Base-by-base conservation (phyloP, 179 eudicot species). In the Heliamphora ciliata region DNA sequence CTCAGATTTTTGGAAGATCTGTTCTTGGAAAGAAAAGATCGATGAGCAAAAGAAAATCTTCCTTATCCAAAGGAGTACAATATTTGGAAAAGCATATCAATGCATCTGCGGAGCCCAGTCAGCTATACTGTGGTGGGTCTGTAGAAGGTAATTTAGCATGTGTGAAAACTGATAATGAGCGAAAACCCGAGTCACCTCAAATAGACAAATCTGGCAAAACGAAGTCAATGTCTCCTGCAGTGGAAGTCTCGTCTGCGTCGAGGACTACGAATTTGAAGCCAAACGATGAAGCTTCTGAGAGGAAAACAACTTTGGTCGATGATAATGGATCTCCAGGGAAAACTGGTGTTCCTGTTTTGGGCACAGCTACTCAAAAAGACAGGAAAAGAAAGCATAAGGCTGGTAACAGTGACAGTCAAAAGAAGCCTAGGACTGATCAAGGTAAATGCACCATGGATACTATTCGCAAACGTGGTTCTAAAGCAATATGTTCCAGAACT, bases 1-100 rank as follows among this genome's bases (percentile, higher is more conserved):
- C 93, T 52, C 86, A 80, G 81, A 81, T 88, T 74, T 82, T 86
- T 63, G 91, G 89, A 76, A 83, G 88, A 81, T 85, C 93, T 48
- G 66, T 87, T 83, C 83, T 72, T 80, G 91, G 93, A 59, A 92
- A 91, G 87, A 92, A 91, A 83, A 88, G 93, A 81, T 88, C 95
- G 46, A 90, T 89, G 61, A 86, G 82, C 80, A 93, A 93, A 86
- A 86, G 89, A 79, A 94, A 87, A 81, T 84, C 89, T 60, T 83
- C 85, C 80, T 87, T 77, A 65, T 66, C 82, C 58, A 85, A 76
- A 18, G 79, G 63, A 46, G 56, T 69, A 72, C 81, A 64, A 58
- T 77, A 87, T 61, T 44, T 66, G 40, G 74, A 82, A 46, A 86
- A 88, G 83, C 76, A 74, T 61, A 78, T 67, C 68, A 88, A 87